phyloP scores from a whole-genome alignment of 495 filamentous ascomycete genomes.

The Aspergillus leporis region DNA sequence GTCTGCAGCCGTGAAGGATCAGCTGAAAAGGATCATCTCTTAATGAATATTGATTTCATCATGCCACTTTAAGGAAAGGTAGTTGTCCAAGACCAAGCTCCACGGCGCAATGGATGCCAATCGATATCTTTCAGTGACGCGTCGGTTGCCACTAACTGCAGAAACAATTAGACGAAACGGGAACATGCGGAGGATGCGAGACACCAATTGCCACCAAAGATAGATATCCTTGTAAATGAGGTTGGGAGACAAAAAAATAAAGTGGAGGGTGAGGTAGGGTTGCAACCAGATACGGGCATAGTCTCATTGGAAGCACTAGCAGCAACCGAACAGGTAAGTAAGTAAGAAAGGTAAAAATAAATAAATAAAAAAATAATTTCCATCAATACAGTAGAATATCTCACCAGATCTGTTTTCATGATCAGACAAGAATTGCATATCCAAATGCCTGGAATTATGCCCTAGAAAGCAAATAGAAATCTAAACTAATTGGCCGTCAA shows the following conservation, averaged over 20 bases:
- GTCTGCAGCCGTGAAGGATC: conserved; percentile 49
- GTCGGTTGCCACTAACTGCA: conserved; percentile 27
- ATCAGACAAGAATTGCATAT: conserved; percentile 6
- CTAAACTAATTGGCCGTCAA: conserved; percentile 27
- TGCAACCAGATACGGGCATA: conserved; percentile 30
- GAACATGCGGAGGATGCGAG: conserved; percentile 25
- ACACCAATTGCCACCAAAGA: conserved; percentile 23
- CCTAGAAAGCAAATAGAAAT: conserved; percentile 10
- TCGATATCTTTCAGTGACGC: conserved; percentile 36
- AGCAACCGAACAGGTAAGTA: conserved; percentile 15
- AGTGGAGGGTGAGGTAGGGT: conserved; percentile 21
- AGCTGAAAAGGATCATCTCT: conserved; percentile 45
- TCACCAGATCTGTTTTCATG: neutral
- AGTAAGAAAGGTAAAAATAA: conserved; percentile 4
- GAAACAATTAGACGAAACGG: conserved; percentile 26
- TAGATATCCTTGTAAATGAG: conserved; percentile 19
- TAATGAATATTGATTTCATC: conserved; percentile 26
- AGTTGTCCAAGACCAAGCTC: conserved; percentile 16
- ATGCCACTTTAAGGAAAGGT: conserved; percentile 25
- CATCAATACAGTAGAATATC: neutral
- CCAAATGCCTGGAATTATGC: conserved; percentile 23
- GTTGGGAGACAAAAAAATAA: conserved; percentile 14
- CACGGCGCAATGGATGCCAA: conserved; percentile 33
- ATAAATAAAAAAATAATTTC: neutral
- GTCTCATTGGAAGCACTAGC: conserved; percentile 19